These are phyloP conservation scores for Microdochium nivale DNA, from an alignment of 2,329 filamentous ascomycete genomes.

Conservation along the genomic window DNA sequence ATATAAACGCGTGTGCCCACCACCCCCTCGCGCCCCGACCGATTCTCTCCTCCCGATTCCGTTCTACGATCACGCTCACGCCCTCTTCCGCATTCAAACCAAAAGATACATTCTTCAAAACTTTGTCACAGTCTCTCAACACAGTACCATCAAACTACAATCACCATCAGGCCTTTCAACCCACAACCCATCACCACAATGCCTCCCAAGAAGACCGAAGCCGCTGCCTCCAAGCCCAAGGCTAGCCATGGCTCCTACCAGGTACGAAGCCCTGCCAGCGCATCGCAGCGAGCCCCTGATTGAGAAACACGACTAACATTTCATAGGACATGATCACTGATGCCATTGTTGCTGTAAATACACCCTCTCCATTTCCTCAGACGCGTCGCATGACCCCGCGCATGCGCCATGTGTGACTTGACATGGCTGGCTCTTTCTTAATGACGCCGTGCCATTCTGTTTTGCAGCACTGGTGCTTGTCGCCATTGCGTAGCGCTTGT, in stretches of 20 bases:
- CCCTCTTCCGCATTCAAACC: constrained; percentile 2
- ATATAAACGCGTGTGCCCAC: constrained; percentile 53
- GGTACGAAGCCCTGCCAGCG: constrained; percentile 30
- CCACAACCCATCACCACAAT: constrained; percentile 27
- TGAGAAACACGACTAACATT: constrained; percentile 23
- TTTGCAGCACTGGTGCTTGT: neutral
- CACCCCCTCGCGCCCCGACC: constrained; percentile 37
- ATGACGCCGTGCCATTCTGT: neutral
- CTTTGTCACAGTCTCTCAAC: constrained; percentile 12
- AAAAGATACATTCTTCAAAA: constrained; percentile 7
- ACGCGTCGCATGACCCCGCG: constrained; percentile 15
- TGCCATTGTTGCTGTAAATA: constrained; percentile 51
- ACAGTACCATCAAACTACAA: constrained; percentile 10
- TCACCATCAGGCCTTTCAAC: constrained; percentile 13
- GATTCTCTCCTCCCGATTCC: constrained; percentile 29
- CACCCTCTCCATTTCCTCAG: constrained; percentile 19
- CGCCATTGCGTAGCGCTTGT: neutral
- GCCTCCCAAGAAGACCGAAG: constrained; percentile 51
- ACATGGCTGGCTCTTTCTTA: constrained; percentile 3
- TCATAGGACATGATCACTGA: constrained; percentile 54
- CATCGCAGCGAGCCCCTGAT: constrained; percentile 6
- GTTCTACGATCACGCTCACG: constrained; percentile 16
- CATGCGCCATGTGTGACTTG: neutral
- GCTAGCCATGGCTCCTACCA: constrained; percentile 48
- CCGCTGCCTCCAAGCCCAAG: constrained; percentile 39